Conservation (phyloP, 1,284 basidiomycete species). For the Trametes polyzona region DNA sequence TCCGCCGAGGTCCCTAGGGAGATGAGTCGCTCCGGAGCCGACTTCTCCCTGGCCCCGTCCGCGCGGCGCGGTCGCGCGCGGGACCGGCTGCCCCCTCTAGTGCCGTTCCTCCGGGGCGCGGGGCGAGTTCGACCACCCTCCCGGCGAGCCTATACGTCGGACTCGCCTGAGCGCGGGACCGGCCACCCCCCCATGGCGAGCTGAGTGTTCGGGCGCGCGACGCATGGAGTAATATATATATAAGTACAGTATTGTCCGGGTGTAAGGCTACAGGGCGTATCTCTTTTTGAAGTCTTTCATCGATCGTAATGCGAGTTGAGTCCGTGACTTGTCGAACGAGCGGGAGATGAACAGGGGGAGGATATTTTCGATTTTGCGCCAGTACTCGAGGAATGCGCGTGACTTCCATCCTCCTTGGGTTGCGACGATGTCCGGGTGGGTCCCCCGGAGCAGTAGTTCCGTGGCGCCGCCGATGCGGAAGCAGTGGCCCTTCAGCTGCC, state of each 20-base stretch:
- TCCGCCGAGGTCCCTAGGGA: too few species aligned
- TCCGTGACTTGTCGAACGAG: background rate
- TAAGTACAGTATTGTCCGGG: too few species aligned
- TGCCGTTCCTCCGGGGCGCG: too few species aligned
- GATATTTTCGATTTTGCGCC: slow-evolving; percentile 25
- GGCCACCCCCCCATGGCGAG: background rate
- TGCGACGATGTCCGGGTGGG: slow-evolving; percentile 32
- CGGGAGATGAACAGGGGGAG: slow-evolving; percentile 8
- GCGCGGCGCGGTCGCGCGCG: too few species aligned
- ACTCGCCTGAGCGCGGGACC: too few species aligned
- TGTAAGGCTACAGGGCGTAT: background rate
- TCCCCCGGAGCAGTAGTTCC: slow-evolving; percentile 30
- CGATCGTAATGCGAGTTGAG: background rate
- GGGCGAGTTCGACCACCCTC: too few species aligned
- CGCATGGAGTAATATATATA: background rate
- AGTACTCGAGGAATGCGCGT: slow-evolving; percentile 35
- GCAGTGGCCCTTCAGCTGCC: slow-evolving; percentile 28
- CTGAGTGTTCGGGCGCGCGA: background rate
- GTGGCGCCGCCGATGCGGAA: slow-evolving; percentile 37
- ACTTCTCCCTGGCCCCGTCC: too few species aligned
- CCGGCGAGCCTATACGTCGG: too few species aligned
- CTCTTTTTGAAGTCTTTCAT: slow-evolving; percentile 7
- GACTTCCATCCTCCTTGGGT: slow-evolving; percentile 35
- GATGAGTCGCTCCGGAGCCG: too few species aligned
- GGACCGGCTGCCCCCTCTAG: too few species aligned